phyloP scores from a whole-genome alignment of 1,284 basidiomycete genomes.

The Gastroboletus turbinatus region DNA sequence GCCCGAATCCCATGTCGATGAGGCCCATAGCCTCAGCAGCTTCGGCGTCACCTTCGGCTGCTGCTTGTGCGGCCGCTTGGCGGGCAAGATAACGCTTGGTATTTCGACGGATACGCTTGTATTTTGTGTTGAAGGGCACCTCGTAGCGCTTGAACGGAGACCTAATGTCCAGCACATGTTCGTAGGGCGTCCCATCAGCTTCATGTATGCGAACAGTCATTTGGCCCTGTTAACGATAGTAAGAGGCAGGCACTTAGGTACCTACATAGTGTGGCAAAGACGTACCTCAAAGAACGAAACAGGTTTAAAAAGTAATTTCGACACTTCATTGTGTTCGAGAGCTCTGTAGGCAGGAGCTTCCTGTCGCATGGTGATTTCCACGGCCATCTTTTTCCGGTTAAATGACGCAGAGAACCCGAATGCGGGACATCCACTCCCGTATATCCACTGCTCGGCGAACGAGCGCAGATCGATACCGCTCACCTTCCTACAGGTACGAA shows the following conservation, averaged over 20 bases:
- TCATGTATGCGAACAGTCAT: constrained; percentile 99
- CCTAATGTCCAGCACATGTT: constrained; percentile 94
- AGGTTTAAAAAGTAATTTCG: constrained; percentile 74
- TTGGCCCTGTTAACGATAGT: constrained; percentile 61
- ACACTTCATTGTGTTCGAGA: constrained; percentile 67
- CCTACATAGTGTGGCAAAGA: constrained; percentile 3
- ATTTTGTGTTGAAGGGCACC: constrained; percentile 99
- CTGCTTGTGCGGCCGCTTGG: constrained; percentile 90
- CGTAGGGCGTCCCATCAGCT: constrained; percentile 98
- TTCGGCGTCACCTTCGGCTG: constrained; percentile 87
- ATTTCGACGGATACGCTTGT: constrained; percentile 93
- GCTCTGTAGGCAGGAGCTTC: constrained; percentile 75
- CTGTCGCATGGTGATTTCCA: constrained; percentile 94
- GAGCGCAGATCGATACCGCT: constrained; percentile 86
- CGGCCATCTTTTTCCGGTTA: constrained; percentile 97
- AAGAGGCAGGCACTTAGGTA: constrained; percentile 2
- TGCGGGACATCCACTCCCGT: constrained; percentile 93
- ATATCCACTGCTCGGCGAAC: constrained; percentile 99
- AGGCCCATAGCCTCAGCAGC: constrained; percentile 92
- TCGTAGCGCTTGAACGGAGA: constrained; percentile 88
- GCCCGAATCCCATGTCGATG: constrained; percentile 94
- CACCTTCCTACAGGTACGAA: constrained; percentile 91
- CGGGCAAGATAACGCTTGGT: constrained; percentile 94
- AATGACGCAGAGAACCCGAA: constrained; percentile 91
- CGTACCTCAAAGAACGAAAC: constrained; percentile 83